phyloP scores from a whole-genome alignment of 257 asterid species.

The Sherardia arvensis region DNA sequence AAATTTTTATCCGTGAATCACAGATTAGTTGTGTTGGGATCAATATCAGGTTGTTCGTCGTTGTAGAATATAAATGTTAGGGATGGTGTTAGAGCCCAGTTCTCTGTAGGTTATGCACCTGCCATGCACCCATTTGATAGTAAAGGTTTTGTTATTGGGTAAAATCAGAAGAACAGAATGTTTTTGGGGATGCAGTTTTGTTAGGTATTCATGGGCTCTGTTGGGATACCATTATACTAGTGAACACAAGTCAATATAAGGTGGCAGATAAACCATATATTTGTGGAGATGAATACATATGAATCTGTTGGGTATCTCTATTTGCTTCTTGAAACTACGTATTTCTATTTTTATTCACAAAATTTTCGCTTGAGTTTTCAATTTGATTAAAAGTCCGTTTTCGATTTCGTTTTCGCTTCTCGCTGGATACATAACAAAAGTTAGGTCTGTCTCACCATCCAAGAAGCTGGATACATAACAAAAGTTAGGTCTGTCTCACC shows the following conservation, averaged over 20 bases:
- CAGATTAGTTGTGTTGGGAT: constrained; percentile 3
- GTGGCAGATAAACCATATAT: background rate
- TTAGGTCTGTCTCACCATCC: background rate
- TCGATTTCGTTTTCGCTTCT: background rate
- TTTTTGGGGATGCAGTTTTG: background rate
- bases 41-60: constrained; percentile 3
- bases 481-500: background rate
- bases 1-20: constrained; percentile 9
- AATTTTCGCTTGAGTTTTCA: too few species aligned
- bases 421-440: background rate
- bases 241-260: background rate
- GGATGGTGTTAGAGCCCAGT: background rate
- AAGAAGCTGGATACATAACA: background rate
- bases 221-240: background rate
- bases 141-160: background rate
- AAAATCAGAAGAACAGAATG: background rate
- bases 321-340: background rate
- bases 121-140: background rate
- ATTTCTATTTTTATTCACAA: too few species aligned
- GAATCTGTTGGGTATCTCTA: background rate
- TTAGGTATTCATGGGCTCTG: background rate
- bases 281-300: background rate
- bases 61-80: constrained; percentile 2
- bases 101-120: background rate
- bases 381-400: too few species aligned